Evolutionary conservation across 495 filamentous ascomycete genomes (phyloP).

Genomic region (Hypoxylon intermedium): DNA sequence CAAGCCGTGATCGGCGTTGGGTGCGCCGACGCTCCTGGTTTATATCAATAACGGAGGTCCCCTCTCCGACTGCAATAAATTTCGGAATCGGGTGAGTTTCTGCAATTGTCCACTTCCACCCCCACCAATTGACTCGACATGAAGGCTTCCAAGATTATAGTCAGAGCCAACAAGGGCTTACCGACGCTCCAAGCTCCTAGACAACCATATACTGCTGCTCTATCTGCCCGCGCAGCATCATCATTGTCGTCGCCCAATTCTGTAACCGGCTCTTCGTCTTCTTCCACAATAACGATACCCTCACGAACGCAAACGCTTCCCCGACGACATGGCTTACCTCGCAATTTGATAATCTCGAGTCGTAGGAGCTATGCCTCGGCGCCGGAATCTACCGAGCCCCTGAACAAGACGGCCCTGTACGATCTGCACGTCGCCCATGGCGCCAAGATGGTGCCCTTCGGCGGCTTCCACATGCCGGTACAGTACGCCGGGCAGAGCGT

Average conservation of each 20-base stretch:
- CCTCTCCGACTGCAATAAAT: conserved; percentile 21
- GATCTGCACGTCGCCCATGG: conserved; percentile 80
- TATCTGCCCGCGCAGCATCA: conserved; percentile 14
- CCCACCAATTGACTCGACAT: conserved; percentile 45
- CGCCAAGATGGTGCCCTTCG: conserved; percentile 97
- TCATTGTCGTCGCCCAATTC: conserved; percentile 23
- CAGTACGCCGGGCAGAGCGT: conserved; percentile 80
- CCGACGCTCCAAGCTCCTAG: conserved; percentile 15
- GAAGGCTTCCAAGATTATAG: conserved; percentile 42
- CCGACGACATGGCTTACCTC: conserved; percentile 8
- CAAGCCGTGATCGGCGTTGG: conserved; percentile 29
- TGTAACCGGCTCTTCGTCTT: conserved; percentile 5
- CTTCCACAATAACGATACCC: conserved; percentile 19
- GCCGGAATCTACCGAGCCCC: conserved; percentile 39
- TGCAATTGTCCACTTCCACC: no score
- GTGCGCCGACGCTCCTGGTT: conserved; percentile 21
- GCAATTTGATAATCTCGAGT: background rate
- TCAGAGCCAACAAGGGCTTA: conserved; percentile 37
- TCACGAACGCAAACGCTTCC: conserved; percentile 18
- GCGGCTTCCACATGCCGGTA: conserved; percentile 91
- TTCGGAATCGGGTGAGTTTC: no score
- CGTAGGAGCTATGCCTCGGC: conserved; percentile 45
- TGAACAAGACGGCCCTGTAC: conserved; percentile 79
- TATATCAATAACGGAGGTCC: conserved; percentile 8
- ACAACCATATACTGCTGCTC: conserved; percentile 4